These are phyloP conservation scores for Blakeslea trispora DNA, from an alignment of 371 early-diverging fungal genomes.

Conservation along the genomic window DNA sequence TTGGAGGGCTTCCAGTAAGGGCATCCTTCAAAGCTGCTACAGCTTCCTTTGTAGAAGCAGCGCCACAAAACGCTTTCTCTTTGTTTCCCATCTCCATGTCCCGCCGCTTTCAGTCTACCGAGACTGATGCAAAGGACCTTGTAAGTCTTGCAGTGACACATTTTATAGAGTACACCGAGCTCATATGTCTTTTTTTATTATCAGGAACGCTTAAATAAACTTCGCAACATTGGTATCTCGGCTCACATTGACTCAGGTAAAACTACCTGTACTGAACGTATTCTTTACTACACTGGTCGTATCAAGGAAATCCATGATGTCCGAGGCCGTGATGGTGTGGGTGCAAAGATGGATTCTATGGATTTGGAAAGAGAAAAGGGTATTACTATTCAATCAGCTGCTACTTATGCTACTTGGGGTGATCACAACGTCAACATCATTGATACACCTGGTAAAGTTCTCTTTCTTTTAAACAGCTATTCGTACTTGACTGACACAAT, in stretches of 20 bases:
- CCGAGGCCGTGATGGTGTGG: conserved; percentile 95
- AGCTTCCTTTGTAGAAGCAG: conserved; percentile 22
- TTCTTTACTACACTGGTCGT: conserved; percentile 94
- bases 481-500: no score
- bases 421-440: conserved; percentile 87
- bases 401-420: conserved; percentile 85
- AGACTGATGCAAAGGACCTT: conserved; percentile 37
- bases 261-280: conserved; percentile 97
- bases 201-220: conserved; percentile 58
- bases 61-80: conserved; percentile 33
- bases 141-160: conserved; percentile 28
- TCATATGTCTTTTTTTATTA: no score
- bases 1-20: conserved; percentile 48
- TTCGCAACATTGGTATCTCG: conserved; percentile 98
- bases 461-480: no score
- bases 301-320: conserved; percentile 98
- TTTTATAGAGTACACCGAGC: background rate
- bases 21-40: conserved; percentile 33
- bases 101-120: conserved; percentile 47
- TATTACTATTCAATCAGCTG: conserved; percentile 91
- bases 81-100: conserved; percentile 34
- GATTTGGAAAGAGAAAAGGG: conserved; percentile 97
- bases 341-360: conserved; percentile 99
- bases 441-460: conserved; percentile 86
- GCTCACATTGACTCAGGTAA: conserved; percentile 99